Conservation (phyloP, 2,329 filamentous ascomycete species). For the Fusarium globosum region DNA sequence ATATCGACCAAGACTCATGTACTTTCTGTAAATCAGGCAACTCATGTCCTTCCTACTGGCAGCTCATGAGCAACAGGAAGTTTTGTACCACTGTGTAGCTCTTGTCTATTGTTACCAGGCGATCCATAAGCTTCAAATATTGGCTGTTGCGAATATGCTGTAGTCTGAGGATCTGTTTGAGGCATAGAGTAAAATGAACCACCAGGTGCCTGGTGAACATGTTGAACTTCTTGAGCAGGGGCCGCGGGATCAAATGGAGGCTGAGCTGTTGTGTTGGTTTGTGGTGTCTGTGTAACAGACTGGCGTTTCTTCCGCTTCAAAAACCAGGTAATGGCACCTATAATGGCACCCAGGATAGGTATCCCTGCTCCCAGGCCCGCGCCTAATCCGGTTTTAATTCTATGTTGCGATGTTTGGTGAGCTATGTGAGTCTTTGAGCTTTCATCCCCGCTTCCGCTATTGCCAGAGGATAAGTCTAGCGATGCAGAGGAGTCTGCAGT, state of each 20-base stretch:
- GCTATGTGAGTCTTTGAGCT: neutral
- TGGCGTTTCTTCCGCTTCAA: neutral
- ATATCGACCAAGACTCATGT: neutral
- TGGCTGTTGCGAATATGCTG: neutral
- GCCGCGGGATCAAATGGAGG: neutral
- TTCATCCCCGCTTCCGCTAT: neutral
- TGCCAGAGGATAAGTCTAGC: neutral
- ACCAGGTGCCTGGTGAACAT: neutral
- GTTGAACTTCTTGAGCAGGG: neutral
- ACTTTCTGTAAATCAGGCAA: neutral
- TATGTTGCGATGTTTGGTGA: neutral
- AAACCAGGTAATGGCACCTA: neutral
- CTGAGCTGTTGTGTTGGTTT: neutral
- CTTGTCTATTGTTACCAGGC: neutral
- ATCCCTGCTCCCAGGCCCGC: neutral
- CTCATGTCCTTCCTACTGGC: neutral
- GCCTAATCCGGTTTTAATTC: neutral
- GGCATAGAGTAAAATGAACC: neutral
- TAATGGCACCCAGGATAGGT: neutral
- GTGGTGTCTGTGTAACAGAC: neutral
- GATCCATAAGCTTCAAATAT: neutral
- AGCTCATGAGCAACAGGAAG: neutral
- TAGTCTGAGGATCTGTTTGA: neutral
- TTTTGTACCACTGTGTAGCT: neutral
- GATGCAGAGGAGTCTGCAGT: neutral